Percentiles rank a stretch among this genome's conserved stretches.
Conservation (phyloP, 805 yeast genomes). For the Wickerhamomyces alni region DNA sequence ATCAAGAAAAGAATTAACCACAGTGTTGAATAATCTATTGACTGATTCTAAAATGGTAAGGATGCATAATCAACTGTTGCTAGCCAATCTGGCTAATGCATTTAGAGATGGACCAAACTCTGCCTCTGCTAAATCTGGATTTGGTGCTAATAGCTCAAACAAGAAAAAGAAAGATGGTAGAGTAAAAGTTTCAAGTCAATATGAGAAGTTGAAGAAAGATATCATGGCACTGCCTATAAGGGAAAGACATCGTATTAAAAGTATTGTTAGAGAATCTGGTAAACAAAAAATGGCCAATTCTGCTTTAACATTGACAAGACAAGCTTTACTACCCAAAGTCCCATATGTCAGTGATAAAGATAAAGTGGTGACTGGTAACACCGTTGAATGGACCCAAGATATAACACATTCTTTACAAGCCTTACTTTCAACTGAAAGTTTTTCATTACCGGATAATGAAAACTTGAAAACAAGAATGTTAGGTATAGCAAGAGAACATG, state of each 20-base stretch:
- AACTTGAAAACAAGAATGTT: conserved; percentile 60
- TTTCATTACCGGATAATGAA: conserved; percentile 77
- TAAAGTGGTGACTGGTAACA: conserved; percentile 28
- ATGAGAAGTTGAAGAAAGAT: conserved; percentile 77
- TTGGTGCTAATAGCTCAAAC: conserved; percentile 40
- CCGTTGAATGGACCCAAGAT: conserved; percentile 88
- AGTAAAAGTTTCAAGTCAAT: conserved; percentile 58
- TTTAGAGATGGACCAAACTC: conserved; percentile 67
- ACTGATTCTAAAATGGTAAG: conserved; percentile 28
- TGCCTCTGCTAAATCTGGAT: conserved; percentile 36
- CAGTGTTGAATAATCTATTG: conserved; percentile 51
- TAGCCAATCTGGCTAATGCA: conserved; percentile 81
- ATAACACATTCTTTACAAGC: conserved; percentile 80
- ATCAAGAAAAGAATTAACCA: conserved; percentile 67
- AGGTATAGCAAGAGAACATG: conserved; percentile 86
- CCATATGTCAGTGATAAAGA: conserved; percentile 52
- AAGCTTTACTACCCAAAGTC: conserved; percentile 59
- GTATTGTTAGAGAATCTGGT: conserved; percentile 77
- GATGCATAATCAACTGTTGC: conserved; percentile 77
- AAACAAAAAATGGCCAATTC: conserved; percentile 71
- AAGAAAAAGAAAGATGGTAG: conserved; percentile 43
- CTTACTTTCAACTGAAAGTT: conserved; percentile 71
- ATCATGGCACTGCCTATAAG: conserved; percentile 79
- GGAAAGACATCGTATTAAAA: conserved; percentile 80
- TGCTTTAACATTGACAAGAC: conserved; percentile 61